Percentiles rank a stretch among this genome's conserved stretches.
Evolutionary conservation across 768 basidiomycete genomes (phyloP).

Genomic region (Podaxis sp.): DNA sequence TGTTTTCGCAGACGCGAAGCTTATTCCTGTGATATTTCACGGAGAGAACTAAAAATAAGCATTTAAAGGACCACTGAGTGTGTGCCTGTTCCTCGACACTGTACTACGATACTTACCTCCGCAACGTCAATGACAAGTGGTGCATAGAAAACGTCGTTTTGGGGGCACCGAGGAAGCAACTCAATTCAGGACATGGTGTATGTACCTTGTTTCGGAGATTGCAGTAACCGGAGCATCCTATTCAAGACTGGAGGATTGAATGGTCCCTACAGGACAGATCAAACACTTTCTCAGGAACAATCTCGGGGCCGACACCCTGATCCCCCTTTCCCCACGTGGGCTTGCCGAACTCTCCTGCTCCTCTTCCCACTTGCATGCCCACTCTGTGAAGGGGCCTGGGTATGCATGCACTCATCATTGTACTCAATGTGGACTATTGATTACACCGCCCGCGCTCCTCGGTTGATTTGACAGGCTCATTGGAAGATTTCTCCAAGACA

Average conservation of each 20-base stretch:
- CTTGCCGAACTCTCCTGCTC: neutral
- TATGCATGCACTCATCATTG: neutral
- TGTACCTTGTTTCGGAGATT: neutral
- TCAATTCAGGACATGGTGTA: neutral
- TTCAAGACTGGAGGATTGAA: neutral
- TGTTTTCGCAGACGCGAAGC: neutral
- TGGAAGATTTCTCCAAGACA: neutral
- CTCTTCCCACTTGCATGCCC: neutral
- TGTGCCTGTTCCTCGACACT: neutral
- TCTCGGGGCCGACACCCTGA: conserved; percentile 7
- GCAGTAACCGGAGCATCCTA: neutral
- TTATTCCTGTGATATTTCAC: neutral
- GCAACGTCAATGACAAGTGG: neutral
- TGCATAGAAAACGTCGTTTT: neutral
- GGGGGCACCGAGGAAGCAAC: neutral
- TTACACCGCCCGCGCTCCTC: neutral
- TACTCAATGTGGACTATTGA: neutral
- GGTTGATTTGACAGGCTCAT: neutral
- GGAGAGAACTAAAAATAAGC: neutral
- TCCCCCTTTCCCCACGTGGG: neutral
- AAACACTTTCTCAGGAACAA: conserved; percentile 1
- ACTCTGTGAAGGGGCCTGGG: neutral
- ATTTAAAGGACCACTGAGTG: neutral
- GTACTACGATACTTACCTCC: neutral
- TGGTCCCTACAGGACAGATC: neutral